A percentile compares a stretch with the other conserved stretches of the same genome.
Conservation (phyloP, 257 asterid genomes). For the Datura wrightii region DNA sequence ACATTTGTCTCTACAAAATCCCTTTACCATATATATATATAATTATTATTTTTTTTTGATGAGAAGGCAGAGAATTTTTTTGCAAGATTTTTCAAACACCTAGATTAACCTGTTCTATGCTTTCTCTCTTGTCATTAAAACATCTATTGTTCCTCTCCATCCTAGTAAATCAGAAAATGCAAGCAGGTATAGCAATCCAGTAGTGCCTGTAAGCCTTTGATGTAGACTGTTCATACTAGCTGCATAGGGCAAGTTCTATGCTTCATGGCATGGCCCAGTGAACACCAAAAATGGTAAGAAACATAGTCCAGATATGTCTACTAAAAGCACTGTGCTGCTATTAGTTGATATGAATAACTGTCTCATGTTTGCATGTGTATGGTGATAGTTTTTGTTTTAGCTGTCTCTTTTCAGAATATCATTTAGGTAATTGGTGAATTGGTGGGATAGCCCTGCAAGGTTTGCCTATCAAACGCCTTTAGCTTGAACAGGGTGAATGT, state of each 20-base stretch:
- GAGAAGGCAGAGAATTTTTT: background rate
- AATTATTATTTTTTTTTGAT: background rate
- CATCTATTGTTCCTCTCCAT: background rate
- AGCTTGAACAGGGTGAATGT: slow-evolving; percentile 16
- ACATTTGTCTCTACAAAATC: background rate
- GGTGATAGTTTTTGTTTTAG: background rate
- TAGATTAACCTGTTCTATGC: background rate
- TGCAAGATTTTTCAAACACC: background rate
- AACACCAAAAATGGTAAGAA: background rate
- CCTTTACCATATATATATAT: slow-evolving; percentile 3
- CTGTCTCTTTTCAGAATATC: background rate
- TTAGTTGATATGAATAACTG: slow-evolving; percentile 6
- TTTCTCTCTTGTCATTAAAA: background rate
- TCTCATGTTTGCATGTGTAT: background rate
- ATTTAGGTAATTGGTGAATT: background rate
- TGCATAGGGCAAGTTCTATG: background rate
- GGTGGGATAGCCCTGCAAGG: background rate
- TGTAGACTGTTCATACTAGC: background rate
- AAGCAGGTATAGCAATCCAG: background rate
- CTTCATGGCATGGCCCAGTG: background rate
- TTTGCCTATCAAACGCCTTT: background rate
- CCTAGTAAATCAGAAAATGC: slow-evolving; percentile 9
- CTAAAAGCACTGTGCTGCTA: background rate
- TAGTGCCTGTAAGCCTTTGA: background rate
- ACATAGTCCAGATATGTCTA: background rate